phyloP scores from a whole-genome alignment of 768 basidiomycete genomes.

The Kwoniella sp. region DNA sequence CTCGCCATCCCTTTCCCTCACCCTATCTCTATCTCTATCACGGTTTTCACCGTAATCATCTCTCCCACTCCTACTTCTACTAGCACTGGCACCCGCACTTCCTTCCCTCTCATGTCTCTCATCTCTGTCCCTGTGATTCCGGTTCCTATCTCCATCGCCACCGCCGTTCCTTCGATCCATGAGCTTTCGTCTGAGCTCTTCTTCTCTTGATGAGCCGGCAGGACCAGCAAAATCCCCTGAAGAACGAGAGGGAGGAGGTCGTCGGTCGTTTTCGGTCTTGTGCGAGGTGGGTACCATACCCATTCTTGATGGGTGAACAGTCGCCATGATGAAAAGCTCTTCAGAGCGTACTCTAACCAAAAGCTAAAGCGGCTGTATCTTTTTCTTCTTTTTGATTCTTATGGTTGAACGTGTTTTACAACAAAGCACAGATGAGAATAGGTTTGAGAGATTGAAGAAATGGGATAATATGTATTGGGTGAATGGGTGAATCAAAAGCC shows the following conservation, averaged over 20 bases:
- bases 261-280: conserved; percentile 15
- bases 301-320: conserved; percentile 51
- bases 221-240: no score
- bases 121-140: background rate
- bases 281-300: conserved; percentile 40
- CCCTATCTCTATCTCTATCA: conserved; percentile 9
- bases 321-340: conserved; percentile 32
- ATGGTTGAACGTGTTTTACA: no score
- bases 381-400: no score
- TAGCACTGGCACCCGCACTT: background rate
- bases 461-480: no score
- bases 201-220: conserved; percentile 27
- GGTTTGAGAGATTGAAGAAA: no score
- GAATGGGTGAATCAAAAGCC: no score
- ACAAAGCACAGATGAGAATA: no score
- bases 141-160: no score
- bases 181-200: conserved; percentile 34
- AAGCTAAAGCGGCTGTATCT: no score
- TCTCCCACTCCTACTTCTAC: conserved; percentile 5
- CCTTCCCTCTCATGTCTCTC: background rate
- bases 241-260: conserved; percentile 11
- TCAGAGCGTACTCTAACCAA: no score
- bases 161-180: conserved; percentile 12
- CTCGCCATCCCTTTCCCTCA: conserved; percentile 15
- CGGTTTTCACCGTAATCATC: no score